Conservation (phyloP, 208 protist species). For the Leishmania martiniquensis region DNA sequence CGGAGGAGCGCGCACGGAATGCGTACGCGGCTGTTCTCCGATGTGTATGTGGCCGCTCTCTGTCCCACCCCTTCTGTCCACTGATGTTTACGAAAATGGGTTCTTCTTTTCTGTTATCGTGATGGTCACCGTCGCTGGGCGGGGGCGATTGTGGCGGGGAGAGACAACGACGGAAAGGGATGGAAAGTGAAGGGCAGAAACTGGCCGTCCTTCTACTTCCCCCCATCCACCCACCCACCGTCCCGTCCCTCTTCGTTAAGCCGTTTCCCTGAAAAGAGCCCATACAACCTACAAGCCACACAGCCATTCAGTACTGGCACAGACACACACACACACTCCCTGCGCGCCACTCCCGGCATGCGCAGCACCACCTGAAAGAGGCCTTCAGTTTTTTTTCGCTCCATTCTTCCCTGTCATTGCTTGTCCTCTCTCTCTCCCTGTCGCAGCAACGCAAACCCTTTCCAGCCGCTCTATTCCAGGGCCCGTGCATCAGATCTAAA, state of each 20-base stretch:
- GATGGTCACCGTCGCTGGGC: not conserved
- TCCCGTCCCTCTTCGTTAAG: not conserved
- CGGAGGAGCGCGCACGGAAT: conserved; percentile 1
- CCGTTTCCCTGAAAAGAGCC: not conserved
- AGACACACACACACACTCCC: not conserved
- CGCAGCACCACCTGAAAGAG: not conserved
- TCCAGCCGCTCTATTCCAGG: not conserved
- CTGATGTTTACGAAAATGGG: not conserved
- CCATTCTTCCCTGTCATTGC: not conserved
- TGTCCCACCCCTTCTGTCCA: not conserved
- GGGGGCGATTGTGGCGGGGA: not conserved
- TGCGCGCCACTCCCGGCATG: not conserved
- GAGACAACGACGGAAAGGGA: not conserved
- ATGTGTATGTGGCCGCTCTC: not conserved
- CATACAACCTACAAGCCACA: not conserved
- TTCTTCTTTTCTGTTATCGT: not conserved
- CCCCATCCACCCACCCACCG: no score
- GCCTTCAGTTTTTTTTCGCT: not conserved
- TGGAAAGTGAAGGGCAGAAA: not conserved
- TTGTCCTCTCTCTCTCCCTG: not conserved
- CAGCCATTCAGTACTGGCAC: not conserved
- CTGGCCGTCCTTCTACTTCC: not conserved
- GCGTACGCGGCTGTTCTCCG: not conserved
- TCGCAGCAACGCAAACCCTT: not conserved
- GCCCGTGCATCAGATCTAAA: not conserved